Conservation (phyloP, 257 asterid genomes). For the Knoxia roxburghii region DNA sequence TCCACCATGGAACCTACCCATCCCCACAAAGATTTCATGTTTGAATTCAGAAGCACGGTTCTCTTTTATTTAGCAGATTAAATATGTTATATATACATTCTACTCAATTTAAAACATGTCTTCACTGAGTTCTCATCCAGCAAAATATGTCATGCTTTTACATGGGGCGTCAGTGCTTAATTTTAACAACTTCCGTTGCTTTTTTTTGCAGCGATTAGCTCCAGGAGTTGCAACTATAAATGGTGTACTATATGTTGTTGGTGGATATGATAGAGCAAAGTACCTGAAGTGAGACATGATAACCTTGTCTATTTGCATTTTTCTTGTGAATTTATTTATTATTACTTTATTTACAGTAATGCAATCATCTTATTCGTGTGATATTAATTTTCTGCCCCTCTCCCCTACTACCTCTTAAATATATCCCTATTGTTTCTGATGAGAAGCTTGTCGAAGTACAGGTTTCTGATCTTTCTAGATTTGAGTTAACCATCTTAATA, state of each 20-base stretch:
- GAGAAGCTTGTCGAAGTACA: neutral
- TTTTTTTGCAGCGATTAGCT: slow-evolving; percentile 44
- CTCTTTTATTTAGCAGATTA: neutral
- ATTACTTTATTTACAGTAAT: neutral
- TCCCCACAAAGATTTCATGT: too few species aligned
- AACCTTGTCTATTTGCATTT: neutral
- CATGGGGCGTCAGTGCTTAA: neutral
- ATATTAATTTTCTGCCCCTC: neutral
- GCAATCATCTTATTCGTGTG: neutral
- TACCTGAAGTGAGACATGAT: slow-evolving; percentile 43
- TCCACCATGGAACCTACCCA: too few species aligned
- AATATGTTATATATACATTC: neutral
- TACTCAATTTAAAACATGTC: neutral
- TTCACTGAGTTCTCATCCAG: neutral
- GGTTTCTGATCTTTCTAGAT: neutral
- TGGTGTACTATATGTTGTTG: slow-evolving; percentile 56
- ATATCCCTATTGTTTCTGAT: neutral
- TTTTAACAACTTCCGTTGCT: slow-evolving; percentile 5
- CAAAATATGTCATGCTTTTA: neutral
- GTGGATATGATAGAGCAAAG: slow-evolving; percentile 58
- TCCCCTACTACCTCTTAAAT: neutral
- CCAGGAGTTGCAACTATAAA: slow-evolving; percentile 47
- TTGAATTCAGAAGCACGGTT: neutral
- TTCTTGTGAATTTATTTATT: neutral
- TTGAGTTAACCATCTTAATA: neutral